These are phyloP conservation scores for Dittrichia graveolens DNA, from an alignment of 129 eudicot genomes.

Conservation along the genomic window DNA sequence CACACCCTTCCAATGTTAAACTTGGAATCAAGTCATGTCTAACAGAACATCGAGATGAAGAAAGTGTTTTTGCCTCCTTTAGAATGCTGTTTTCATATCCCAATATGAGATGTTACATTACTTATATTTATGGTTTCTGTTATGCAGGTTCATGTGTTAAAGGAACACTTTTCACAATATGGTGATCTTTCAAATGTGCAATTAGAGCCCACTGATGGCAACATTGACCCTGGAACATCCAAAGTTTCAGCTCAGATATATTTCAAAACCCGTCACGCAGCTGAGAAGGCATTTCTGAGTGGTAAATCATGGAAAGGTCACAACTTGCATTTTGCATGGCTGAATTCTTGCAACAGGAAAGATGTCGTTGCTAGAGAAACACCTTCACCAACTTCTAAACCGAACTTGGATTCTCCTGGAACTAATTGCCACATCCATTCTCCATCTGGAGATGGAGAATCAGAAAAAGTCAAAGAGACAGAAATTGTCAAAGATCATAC, in stretches of 20 bases:
- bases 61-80: neutral
- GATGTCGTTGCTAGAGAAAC: slow-evolving; percentile 38
- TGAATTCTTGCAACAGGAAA: slow-evolving; percentile 40
- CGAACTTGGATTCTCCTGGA: slow-evolving; percentile 20
- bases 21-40: neutral
- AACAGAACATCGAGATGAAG: neutral
- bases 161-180: slow-evolving; percentile 71
- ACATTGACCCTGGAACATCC: slow-evolving; percentile 35
- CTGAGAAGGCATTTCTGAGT: slow-evolving; percentile 67
- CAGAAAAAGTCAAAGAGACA: slow-evolving; percentile 34
- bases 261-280: slow-evolving; percentile 69
- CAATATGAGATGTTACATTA: neutral
- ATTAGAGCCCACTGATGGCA: slow-evolving; percentile 39
- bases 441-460: slow-evolving; percentile 40
- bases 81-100: neutral
- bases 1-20: too few relatives aligned
- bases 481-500: slow-evolving; percentile 26
- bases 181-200: slow-evolving; percentile 68
- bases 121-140: neutral
- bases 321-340: slow-evolving; percentile 71
- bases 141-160: slow-evolving; percentile 59
- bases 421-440: slow-evolving; percentile 30
- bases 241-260: slow-evolving; percentile 53
- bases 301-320: slow-evolving; percentile 83
- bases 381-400: slow-evolving; percentile 36